Evolutionary conservation across 2,329 filamentous ascomycete species (phyloP), one percentile per base, ranked within the genome.

Genomic region (Didymella arachidicola): DNA sequence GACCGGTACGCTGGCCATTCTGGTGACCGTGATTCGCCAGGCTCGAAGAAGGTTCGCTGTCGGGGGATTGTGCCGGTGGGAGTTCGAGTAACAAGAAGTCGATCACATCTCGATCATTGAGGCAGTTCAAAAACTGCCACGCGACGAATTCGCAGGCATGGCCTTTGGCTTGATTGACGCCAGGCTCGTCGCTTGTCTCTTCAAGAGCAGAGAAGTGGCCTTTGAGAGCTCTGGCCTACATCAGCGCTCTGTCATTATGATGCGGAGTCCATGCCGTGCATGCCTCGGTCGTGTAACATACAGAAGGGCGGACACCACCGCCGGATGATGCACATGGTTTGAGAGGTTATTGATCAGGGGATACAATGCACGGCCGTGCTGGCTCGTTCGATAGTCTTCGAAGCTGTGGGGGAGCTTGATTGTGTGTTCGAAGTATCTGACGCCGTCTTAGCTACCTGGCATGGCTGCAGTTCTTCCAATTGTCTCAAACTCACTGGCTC

Each of bases 141-240:
- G 91, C 91, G 14, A 92, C 89, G 61, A 92, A 90, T 78, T 94
- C 91, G 71, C 90, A 93, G 27, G 89, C 90, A 70, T 87, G 86
- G 19, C 89, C 89, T 53, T 90, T 84, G 14, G 89, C 85, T 57
- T 89, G 85, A 57, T 87, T 86, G 30, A 93, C 78, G 4, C 87
- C 87, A 59, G 86, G 85, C 57, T 89, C 84, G 50, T 82, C 81
- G 48, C 83, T 82, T 46, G 81, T 81, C 46, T 75, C 73, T 61
- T 90, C 88, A 32, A 83, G 79, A 12, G 85, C 83, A 25, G 84
- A 80, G 60, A 89, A 94, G 70, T 93, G 89, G 82, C 89, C 91
- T 71, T 89, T 90, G 29, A 93, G 80, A 1, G 89, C 89, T 47
- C 89, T 92, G 52, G 10, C 18, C 29, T 18, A 47, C 16, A 60